Conservation (phyloP, 2,329 filamentous ascomycete species). For the Botrytis deweyae region DNA sequence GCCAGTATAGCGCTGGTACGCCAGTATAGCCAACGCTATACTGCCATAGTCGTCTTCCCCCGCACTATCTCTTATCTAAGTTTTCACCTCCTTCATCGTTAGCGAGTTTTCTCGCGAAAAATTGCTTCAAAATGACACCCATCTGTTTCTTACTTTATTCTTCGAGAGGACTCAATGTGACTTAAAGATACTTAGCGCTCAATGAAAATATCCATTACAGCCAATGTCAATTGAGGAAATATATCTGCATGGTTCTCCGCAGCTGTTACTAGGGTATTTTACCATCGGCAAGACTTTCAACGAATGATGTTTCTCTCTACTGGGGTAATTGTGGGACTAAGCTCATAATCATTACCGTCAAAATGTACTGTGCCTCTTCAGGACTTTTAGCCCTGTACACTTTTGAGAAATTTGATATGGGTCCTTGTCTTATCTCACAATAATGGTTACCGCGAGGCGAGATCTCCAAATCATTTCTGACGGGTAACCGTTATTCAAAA, state of each 20-base stretch:
- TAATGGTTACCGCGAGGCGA: not conserved
- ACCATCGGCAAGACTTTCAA: not conserved
- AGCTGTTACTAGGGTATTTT: not conserved
- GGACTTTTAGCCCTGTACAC: not conserved
- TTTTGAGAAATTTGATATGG: not conserved
- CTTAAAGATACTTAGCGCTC: not conserved
- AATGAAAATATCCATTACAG: not conserved
- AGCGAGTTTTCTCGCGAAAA: not conserved
- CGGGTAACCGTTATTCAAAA: constrained; percentile 4
- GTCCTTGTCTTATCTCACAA: constrained; percentile 10
- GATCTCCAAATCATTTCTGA: constrained; percentile 4
- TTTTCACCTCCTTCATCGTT: not conserved
- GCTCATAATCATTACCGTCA: not conserved
- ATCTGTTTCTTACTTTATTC: not conserved
- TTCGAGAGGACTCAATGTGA: not conserved
- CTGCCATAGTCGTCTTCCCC: not conserved
- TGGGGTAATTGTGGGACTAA: not conserved
- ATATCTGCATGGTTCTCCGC: constrained; percentile 12
- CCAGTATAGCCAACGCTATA: not conserved
- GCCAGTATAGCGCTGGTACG: not conserved
- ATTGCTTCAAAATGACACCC: not conserved
- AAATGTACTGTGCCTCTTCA: not conserved
- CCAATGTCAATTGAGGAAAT: not conserved
- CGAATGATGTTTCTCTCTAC: not conserved
- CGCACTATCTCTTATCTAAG: not conserved